Percentiles rank a stretch among this genome's conserved stretches.
These are phyloP conservation scores for Chaetomium fimeti DNA, from an alignment of 495 filamentous ascomycete genomes.

Conservation along the genomic window DNA sequence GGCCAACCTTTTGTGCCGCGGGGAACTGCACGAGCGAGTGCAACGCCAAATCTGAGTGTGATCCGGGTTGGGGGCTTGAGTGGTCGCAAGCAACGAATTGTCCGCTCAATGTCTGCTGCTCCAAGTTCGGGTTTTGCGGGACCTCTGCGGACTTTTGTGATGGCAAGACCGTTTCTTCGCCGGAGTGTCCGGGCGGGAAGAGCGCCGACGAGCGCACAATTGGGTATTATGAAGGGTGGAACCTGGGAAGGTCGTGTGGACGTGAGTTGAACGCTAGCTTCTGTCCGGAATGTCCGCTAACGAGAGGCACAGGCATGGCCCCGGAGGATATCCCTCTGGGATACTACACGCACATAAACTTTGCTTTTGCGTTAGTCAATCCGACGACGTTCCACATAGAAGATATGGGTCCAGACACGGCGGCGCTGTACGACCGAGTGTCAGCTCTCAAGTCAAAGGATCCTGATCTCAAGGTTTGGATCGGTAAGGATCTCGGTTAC, in stretches of 20 bases:
- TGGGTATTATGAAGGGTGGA: slow-evolving; percentile 34
- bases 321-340: slow-evolving; percentile 19
- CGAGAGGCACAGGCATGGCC: slow-evolving; percentile 1
- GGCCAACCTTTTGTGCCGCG: not conserved
- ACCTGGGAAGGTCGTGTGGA: slow-evolving; percentile 21
- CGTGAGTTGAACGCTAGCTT: not conserved
- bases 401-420: slow-evolving; percentile 23
- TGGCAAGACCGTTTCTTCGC: not conserved
- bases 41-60: not conserved
- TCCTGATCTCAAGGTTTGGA: slow-evolving; percentile 33
- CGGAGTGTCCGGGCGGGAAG: not conserved
- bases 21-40: slow-evolving; percentile 4
- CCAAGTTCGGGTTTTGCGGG: slow-evolving; percentile 5
- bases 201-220: slow-evolving; percentile 10
- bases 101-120: slow-evolving; percentile 6
- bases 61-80: not conserved
- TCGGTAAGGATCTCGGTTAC: slow-evolving; percentile 13
- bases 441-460: slow-evolving; percentile 28
- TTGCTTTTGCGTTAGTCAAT: slow-evolving; percentile 27
- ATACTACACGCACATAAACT: slow-evolving; percentile 38
- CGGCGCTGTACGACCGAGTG: slow-evolving; percentile 3
- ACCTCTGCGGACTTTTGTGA: not conserved
- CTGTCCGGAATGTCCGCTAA: not conserved
- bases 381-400: slow-evolving; percentile 21
- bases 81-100: not conserved